Evolutionary conservation across 352 stramenopile species (phyloP), one percentile per base, ranked within the genome.

Genomic region (Pythium coloratum): DNA sequence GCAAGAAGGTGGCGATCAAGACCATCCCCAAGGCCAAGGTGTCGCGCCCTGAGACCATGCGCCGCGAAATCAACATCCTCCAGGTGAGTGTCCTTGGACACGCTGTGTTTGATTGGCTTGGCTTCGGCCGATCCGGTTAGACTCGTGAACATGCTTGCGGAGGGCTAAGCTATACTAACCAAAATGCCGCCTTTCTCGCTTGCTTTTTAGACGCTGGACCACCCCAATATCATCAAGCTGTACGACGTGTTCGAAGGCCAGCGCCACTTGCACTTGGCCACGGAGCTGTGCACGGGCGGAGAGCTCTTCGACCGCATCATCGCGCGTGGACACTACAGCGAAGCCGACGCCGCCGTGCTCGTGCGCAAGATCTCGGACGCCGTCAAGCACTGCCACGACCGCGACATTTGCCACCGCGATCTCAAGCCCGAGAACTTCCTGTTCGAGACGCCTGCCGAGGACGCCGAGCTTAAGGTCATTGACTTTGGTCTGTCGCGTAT

Each of bases 141-240:
- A 24, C 20, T 24, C 20, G 20, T 24, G 20, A 24, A 24, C 20
- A 24, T 24, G 20, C 20, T 24, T 24, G 20, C 20, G 20, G 20
- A 12, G 34, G 44, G 26, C 30, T 56, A 53, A 32, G 8, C 46
- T 10, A 53, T 32, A 30, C 46, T 53, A 53, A 53, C 14, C 9
- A 46, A n/a, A 46, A 46, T 49, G 38, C 59, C 18, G 36, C 51
- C 20, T 24, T 24, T 24, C 20, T 24, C 20, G 20, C 20, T 24
- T 24, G 34, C 34, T 53, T 46, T 46, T 8, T 56, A 95, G 78
- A 91, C 78, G 8, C 69, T 97, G 55, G 83, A 97, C 66, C 96
- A 99, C 75, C 97, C 97, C 2, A 98, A 99, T 74, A 99, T 99
- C 76, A 99, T 99, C 75, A 93, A 98, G 71, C 79, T 99, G 28